Base-by-base conservation (phyloP, 225 moss, liverwort and hornwort species). In the Anthoceros angustus region DNA sequence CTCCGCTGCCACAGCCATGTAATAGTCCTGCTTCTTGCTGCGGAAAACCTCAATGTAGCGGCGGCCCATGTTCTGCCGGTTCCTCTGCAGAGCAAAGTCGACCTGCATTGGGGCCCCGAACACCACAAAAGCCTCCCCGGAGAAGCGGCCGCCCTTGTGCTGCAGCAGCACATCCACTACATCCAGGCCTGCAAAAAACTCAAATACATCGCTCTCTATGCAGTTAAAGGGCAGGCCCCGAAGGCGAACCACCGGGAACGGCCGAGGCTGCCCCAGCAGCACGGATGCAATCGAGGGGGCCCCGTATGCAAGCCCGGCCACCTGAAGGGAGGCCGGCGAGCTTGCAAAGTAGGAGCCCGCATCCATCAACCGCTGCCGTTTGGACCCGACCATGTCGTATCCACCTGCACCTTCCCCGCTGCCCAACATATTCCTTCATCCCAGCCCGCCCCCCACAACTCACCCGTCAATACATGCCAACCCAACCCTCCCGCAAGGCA, bases 371-470 rank as follows among this genome's bases (percentile, higher is more conserved):
- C 88, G 86, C 78, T 88, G 92, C 75, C 88, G 84, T 81, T 92
- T 92, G 10, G 88, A 84, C 80, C 92, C 88, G 64, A 81, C 87
- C 83, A 55, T 55, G 55, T 92, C 86, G 74, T 86, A 88, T 74
- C 82, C 88, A 86, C 88, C 88, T 25, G 72, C 79, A 68, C 81
- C 83, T 76, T 77, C 80, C 83, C 80, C 80, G 80, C 80, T 77
- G 72, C 86, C 92, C 74, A 84, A 77, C 74, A 88, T 84, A 81
- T 84, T 86, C 92, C 92, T 92, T 92, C 76, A 92, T 78, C 84
- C 85, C 72, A 82, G 73, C 80, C 80, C 55, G 55, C 55, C 55
- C 32, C 55, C 55, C 55, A 55, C 55, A 55, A 23, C 55, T 77
- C 77, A 81, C 77, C 80, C 76, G 84, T 84, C 83, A 88, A 77